phyloP scores from a whole-genome alignment of 345 rosid species.

The Jatropha curcas region DNA sequence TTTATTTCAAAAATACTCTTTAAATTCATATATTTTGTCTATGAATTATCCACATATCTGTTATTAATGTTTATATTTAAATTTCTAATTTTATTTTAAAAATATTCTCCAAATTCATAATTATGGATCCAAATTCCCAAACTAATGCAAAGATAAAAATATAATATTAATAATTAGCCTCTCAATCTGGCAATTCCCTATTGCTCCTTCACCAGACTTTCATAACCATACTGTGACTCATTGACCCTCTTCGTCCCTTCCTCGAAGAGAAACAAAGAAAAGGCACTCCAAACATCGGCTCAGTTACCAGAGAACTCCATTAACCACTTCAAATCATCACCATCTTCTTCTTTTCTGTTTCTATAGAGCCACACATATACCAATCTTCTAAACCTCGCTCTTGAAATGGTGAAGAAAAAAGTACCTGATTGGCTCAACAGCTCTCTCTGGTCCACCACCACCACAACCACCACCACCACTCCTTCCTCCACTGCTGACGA shows the following conservation, averaged over 20 bases:
- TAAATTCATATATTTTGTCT: no score
- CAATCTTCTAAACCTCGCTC: no score
- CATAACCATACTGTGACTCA: neutral
- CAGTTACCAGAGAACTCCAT: neutral
- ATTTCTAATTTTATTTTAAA: no score
- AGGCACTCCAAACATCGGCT: neutral
- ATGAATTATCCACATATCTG: no score
- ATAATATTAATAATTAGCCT: no score
- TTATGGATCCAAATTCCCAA: no score
- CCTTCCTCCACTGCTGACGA: slow-evolving; percentile 40
- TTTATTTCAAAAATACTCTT: no score
- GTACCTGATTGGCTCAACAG: slow-evolving; percentile 99
- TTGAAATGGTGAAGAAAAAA: slow-evolving; percentile 68
- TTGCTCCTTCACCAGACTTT: neutral
- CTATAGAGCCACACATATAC: neutral
- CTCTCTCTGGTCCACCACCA: slow-evolving; percentile 79
- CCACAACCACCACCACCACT: slow-evolving; percentile 49
- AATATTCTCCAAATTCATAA: no score
- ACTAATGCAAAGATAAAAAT: no score
- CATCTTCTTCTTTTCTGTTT: neutral
- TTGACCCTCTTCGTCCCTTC: neutral
- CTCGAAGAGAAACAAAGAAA: neutral
- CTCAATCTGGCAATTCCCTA: neutral
- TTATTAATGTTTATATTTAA: no score
- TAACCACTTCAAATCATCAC: neutral